Evolutionary conservation across 2,329 filamentous ascomycete species (phyloP), one percentile per base, ranked within the genome.

Genomic region (Scedosporium dehoogii): DNA sequence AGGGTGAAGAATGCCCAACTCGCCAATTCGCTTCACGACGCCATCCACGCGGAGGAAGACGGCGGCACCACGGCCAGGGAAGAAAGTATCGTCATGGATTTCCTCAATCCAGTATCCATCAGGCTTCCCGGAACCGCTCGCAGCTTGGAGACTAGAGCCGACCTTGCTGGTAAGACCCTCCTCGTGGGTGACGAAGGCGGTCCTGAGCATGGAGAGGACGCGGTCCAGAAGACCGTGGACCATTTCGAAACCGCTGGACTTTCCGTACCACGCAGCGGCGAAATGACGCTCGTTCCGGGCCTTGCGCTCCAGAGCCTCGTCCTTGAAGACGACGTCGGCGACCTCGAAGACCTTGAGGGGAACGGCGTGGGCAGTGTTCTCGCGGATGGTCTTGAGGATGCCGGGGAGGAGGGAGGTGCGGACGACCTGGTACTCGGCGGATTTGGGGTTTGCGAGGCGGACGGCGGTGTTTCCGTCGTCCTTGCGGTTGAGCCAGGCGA

Each of bases 81-180:
- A 93, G 81, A 96, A 99, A 51, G 92, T 97, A 1, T 89, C 81
- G 71, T 97, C 91, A 69, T 96, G 85, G 65, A 96, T 85, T 76
- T 96, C 91, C 76, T 96, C 88, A 69, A 97, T 94, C 89, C 91
- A 97, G 79, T 99, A 99, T 21, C 88, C 87, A 69, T 91, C 82
- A 56, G 85, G 80, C 68, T 85, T 81, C 62, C 78, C 77, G 65
- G 81, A 77, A 16, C 48, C 59, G 12, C 18, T 33, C 4, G 29
- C 21, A 3, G 48, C 21, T 21, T 23, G 18, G 14, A 55, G 51
- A 25, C 53, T 67, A 12, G 46, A 27, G 12, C 46, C 48, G 63
- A 74, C 77, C 73, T 81, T 79, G 42, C 75, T 74, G 59, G 75
- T 68, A 29, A 90, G 74, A 3, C 85, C 87, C 67, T 92, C 89